Evolutionary conservation across 2,329 filamentous ascomycete species (phyloP), one percentile per base, ranked within the genome.

Genomic region (Samsoniella hepiali): DNA sequence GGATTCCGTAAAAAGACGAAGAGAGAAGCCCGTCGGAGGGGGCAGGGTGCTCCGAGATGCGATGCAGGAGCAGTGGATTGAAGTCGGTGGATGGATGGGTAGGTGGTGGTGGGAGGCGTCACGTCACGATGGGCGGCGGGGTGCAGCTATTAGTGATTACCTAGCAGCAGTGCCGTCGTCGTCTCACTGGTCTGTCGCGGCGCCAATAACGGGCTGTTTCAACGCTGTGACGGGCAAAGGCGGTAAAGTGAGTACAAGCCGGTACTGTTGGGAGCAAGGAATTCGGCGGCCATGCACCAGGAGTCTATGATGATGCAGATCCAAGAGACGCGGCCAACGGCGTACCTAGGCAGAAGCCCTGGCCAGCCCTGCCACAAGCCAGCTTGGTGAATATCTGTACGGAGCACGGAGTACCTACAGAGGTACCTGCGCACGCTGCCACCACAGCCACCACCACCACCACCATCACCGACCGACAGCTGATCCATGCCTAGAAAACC

Each of bases 121-220:
- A 62, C 60, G 60, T 62, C 60, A 62, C 60, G 60, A 51, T 42
- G 29, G 22, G 44, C 44, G 60, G 60, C 60, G 60, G 60, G 60
- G 60, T 62, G 58, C 47, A 60, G 56, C 42, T 22, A 22, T 22
- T 22, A 22, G 22, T 22, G 22, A 22, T 29, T 51, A 51, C 15
- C 17, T 47, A 47, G n/a, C 22, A 22, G 22, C 22, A 22, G 22
- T 22, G 22, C 1, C 22, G 22, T 22, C 11, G n/a, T 40, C 3
- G 38, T 15, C 38, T 40, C 11, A 3, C 38, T 40, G 38, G 38
- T n/a, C 22, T 32, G 38, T 15, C 32, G 54, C 10, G 27, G 54
- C 38, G 13, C 31, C 29, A 45, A 57, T 29, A 45, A 57, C 38
- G 40, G 55, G 29, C 13, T 22, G 45, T 32, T 34, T 1, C 36